These are phyloP conservation scores for Candida glucosophila DNA, from an alignment of 1,139 yeast species.

Conservation along the genomic window DNA sequence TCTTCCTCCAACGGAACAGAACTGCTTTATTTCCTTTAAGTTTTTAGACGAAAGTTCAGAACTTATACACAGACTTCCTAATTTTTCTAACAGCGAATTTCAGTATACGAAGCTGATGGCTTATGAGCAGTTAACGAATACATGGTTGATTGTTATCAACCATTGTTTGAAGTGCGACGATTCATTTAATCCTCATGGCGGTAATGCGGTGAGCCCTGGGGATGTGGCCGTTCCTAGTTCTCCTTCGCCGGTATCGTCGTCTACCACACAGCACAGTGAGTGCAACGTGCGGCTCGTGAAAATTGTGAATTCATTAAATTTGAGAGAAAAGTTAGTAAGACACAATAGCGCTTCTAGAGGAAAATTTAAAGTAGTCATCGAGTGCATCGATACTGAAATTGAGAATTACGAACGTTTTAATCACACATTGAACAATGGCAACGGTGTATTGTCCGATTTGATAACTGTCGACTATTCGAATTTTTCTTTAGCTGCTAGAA, in stretches of 20 bases:
- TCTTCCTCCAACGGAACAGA: constrained; percentile 68
- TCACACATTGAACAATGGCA: constrained; percentile 11
- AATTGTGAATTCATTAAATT: constrained; percentile 24
- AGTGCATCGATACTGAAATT: constrained; percentile 34
- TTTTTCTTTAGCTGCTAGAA: constrained; percentile 18
- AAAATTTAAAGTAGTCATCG: constrained; percentile 39
- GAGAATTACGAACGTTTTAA: constrained; percentile 18
- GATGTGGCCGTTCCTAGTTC: constrained; percentile 5
- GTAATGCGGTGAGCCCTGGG: neutral
- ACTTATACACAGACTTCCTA: constrained; percentile 61
- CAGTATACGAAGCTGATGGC: constrained; percentile 68
- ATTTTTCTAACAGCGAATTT: constrained; percentile 61
- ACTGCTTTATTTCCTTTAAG: constrained; percentile 47
- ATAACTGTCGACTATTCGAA: constrained; percentile 40
- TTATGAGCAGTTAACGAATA: constrained; percentile 69
- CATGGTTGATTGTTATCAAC: constrained; percentile 61
- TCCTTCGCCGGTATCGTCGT: constrained; percentile 2
- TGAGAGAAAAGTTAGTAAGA: constrained; percentile 39
- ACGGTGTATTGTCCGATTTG: constrained; percentile 26
- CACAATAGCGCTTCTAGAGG: constrained; percentile 54
- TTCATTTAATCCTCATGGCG: neutral
- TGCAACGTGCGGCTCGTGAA: constrained; percentile 9
- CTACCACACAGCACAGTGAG: too few species aligned
- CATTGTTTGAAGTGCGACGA: constrained; percentile 18
- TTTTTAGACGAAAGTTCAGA: constrained; percentile 63